Evolutionary conservation across 345 rosid genomes (phyloP).

Genomic region (Citrus unshiu): DNA sequence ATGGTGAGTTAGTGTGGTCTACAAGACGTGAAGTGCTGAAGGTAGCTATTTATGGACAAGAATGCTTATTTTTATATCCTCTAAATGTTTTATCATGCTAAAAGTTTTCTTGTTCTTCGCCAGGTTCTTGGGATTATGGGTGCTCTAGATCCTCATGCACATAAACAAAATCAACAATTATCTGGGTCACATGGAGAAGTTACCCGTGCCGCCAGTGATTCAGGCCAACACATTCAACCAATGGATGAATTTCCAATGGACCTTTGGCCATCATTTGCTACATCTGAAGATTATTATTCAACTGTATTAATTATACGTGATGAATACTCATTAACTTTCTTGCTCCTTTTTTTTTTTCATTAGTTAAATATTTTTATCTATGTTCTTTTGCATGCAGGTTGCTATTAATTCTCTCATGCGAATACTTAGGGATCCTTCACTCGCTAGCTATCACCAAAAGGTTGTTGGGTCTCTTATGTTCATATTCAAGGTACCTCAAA

Average conservation of each 20-base stretch:
- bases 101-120: slow-evolving; percentile 20
- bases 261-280: slow-evolving; percentile 89
- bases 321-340: slow-evolving; percentile 10
- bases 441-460: slow-evolving; percentile 93
- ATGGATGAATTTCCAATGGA: slow-evolving; percentile 89
- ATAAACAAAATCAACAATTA: slow-evolving; percentile 83
- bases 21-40: slow-evolving; percentile 97
- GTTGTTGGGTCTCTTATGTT: slow-evolving; percentile 97
- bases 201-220: slow-evolving; percentile 81
- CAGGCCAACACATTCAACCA: slow-evolving; percentile 86
- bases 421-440: slow-evolving; percentile 94
- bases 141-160: slow-evolving; percentile 95
- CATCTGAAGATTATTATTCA: slow-evolving; percentile 94
- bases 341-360: background rate
- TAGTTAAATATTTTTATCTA: background rate
- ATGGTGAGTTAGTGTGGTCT: slow-evolving; percentile 94
- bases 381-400: slow-evolving; percentile 48
- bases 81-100: slow-evolving; percentile 19
- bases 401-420: slow-evolving; percentile 98
- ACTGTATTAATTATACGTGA: slow-evolving; percentile 50
- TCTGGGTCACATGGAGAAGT: slow-evolving; percentile 90
- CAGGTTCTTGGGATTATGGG: slow-evolving; percentile 99
- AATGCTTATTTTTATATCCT: slow-evolving; percentile 15
- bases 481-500: slow-evolving; percentile 75
- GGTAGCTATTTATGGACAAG: slow-evolving; percentile 43